These are phyloP conservation scores for Casuarina equisetifolia DNA, from an alignment of 306 rosid genomes.

Conservation along the genomic window DNA sequence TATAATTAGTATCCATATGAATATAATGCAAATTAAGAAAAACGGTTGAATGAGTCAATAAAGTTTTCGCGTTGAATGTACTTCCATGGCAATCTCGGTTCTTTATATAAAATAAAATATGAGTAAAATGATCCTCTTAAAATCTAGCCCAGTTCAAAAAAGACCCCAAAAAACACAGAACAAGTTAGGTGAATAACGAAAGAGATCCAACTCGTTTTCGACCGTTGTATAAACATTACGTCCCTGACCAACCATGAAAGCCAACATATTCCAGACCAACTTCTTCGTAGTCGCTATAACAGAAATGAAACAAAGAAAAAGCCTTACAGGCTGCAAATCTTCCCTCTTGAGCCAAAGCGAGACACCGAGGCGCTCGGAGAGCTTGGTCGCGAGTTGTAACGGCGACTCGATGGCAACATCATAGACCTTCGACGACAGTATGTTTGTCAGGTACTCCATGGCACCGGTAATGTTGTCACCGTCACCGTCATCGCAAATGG, in stretches of 20 bases:
- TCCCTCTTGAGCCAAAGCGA: slow-evolving; percentile 88
- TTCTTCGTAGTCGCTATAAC: background rate
- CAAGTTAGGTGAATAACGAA: no score
- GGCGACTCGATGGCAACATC: slow-evolving; percentile 84
- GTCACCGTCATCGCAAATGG: slow-evolving; percentile 15
- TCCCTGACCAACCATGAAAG: background rate
- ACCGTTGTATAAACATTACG: background rate
- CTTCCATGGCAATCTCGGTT: background rate
- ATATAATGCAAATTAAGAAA: background rate
- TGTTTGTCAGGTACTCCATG: slow-evolving; percentile 69
- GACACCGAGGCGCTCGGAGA: slow-evolving; percentile 67
- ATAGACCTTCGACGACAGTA: slow-evolving; percentile 80
- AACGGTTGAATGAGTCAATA: background rate
- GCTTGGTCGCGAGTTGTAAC: slow-evolving; percentile 69
- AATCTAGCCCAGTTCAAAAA: background rate
- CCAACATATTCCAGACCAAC: background rate
- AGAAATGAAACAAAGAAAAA: slow-evolving; percentile 4
- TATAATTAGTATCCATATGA: background rate
- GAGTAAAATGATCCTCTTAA: background rate
- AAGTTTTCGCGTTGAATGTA: background rate
- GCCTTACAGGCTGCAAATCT: slow-evolving; percentile 82
- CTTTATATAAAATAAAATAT: background rate
- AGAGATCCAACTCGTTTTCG: no score
- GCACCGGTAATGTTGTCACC: slow-evolving; percentile 34
- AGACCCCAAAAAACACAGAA: background rate